Base-by-base conservation (phyloP, 495 filamentous ascomycete genomes). In the Penicillium paxilli region DNA sequence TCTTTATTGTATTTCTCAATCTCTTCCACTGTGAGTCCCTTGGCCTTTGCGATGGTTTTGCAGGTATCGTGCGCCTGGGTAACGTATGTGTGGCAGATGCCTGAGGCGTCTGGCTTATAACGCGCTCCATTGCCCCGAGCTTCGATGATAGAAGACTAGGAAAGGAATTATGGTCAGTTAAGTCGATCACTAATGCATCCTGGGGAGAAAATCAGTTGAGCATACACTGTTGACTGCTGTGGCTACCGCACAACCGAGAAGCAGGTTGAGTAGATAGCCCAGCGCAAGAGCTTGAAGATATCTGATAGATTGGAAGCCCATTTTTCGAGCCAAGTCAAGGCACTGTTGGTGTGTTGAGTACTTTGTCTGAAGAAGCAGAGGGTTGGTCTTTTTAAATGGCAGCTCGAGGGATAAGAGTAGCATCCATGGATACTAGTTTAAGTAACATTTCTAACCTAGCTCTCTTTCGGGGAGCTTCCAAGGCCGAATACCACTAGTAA, bases 1-100 rank as follows among this genome's bases (percentile, higher is more conserved):
- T 51, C 20, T 16, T 33, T 25, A 16, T 59, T 59, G 46, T 42
- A 59, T 9, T 33, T 40, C 5, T 40, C 19, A 4, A 58, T 41
- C 3, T 54, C 26, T 3, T n/a, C 32, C 8, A 41, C 37, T 3
- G 49, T 52, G 20, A 58, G 37, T 5, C 24, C 30, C 10, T 41
- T 19, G 3, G 11, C 23, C 16, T 35, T 10, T 1, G 56, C 21
- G 21, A 58, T 23, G 12, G 3, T 16, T 19, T 37, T 20, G 30
- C 56, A 58, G n/a, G 19, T 47, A 32, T 58, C 56, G 2, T 4
- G 19, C 2, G 7, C 21, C 28, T 49, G 24, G 4, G 49, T 37
- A 14, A 20, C 22, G 21, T 58, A 58, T 1, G 35, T 48, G 16
- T 50, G 32, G 46, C 50, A 54, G 10, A 48, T 22, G 0, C 50